Evolutionary conservation across 345 rosid species (phyloP), one percentile per base, ranked within the genome.

Genomic region (Bruguiera sexangula): DNA sequence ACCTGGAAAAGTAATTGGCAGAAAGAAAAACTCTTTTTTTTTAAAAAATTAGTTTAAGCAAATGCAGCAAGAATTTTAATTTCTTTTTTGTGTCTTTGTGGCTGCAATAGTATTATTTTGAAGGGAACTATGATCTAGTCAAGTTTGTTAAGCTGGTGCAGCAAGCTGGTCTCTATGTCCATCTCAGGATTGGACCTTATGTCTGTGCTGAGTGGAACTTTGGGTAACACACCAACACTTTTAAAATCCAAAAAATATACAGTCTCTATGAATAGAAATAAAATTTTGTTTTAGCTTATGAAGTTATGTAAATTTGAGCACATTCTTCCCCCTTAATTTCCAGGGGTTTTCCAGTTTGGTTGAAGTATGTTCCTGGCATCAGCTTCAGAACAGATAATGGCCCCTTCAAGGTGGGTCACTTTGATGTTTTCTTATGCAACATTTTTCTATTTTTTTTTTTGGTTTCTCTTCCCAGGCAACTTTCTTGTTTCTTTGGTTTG

Each of bases 291-390:
- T 36, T 34, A 51, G 61, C 60, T 46, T 34, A 24, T 37, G 34
- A 30, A 31, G 43, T 57, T 54, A 46, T 63, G 56, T 51, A 53
- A 62, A 19, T 48, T 68, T 34, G 66, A 61, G 58, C 73, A 60
- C 75, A 65, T 10, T 15, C 32, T 73, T 59, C 30, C 36, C 26
- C 58, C 75, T 20, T 75, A 27, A 39, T 73, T 75, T 74, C 54
- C 90, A 96, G 99, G 73, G 99, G 99, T 53, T 90, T 96, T 72
- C 99, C 99, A 68, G 98, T 96, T 82, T 96, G 99, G 99, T 89
- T 96, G 57, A 96, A 96, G 75, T 96, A 89, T 82, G 69, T 96
- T 80, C 99, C 88, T 22, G 98, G 98, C 32, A 92, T 95, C 71
- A 78, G 78, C 76, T 95, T 95, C 89, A 92, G 99, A 85, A 95